Base-by-base conservation (phyloP, 1,139 yeast genomes). In the Lodderomyces theae region DNA sequence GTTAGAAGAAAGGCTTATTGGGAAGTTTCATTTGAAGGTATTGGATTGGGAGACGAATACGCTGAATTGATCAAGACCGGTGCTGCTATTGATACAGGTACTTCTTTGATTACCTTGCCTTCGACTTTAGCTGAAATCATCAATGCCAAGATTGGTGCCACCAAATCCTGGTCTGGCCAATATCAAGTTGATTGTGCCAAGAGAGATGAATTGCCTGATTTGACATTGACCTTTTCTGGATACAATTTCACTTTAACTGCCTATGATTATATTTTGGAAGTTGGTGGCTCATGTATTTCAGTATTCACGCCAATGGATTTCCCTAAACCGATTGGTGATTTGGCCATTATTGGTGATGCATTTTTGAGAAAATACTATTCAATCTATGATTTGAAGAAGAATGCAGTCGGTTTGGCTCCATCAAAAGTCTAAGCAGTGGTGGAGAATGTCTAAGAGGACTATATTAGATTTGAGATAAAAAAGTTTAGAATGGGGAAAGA, bases 1-100 rank as follows among this genome's bases (percentile, higher is more conserved):
- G 94, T 92, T 47, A 88, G 98, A 74, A 87, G 98, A 77, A 87
- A 90, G 81, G 98, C 97, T 29, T 92, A 92, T 78, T 92, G 98
- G 98, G 98, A 92, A 74, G 98, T 92, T 46, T 78, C 85, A 50
- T 84, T 92, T 52, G 88, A 88, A 55, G 90, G 96, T 54, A 73
- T 92, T 60, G 87, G 90, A 30, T 76, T 92, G 49, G 98, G 98
- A 54, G 85, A 84, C 50, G 96, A 92, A 68, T 85, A 77, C 57
- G 96, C 97, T 38, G 81, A 77, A 55, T 79, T 92, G 58, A 78
- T 76, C 54, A 72, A 73, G 56, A 83, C 92, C 47, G 98, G 98
- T 64, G 98, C 97, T 55, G 97, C 96, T 46, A 87, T 92, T 59
- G 98, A 92, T 65, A 92, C 98, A 45, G 98, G 98, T 68, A 92